Percentiles rank a stretch among this genome's conserved stretches.
These are phyloP conservation scores for Hyphodiscus hymeniophilus DNA, from an alignment of 495 filamentous ascomycete genomes.

Conservation along the genomic window DNA sequence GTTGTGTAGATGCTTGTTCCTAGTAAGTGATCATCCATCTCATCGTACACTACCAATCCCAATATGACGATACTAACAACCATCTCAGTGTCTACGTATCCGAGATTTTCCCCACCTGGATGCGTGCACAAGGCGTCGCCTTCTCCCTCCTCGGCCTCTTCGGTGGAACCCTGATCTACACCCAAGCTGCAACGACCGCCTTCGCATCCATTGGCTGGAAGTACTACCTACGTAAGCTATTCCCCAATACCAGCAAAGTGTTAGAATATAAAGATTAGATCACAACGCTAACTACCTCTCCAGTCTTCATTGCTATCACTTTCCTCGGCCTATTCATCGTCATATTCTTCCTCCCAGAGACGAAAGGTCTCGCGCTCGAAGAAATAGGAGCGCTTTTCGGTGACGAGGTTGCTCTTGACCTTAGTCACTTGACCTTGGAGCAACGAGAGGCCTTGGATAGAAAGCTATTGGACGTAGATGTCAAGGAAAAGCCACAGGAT, in stretches of 20 bases:
- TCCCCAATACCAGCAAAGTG: not conserved
- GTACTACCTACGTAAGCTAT: not conserved
- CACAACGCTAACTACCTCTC: no score
- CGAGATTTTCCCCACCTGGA: constrained; percentile 26
- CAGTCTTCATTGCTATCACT: not conserved
- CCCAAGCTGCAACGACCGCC: not conserved
- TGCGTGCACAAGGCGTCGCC: constrained; percentile 23
- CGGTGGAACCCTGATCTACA: not conserved
- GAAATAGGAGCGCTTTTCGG: constrained; percentile 31
- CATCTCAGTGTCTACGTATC: constrained; percentile 23
- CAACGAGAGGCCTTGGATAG: no score
- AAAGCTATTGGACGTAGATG: no score
- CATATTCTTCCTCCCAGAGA: constrained; percentile 23
- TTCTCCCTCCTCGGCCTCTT: constrained; percentile 4
- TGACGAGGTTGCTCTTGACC: constrained; percentile 8
- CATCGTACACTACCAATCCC: not conserved
- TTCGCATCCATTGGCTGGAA: not conserved
- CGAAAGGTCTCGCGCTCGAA: constrained; percentile 31
- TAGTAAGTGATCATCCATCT: not conserved
- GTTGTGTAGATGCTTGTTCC: not conserved
- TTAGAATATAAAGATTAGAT: no score
- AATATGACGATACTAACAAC: constrained; percentile 6
- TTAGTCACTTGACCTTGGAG: no score
- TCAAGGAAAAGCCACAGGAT: no score
- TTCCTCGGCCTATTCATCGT: not conserved